Evolutionary conservation across 257 asterid genomes (phyloP), one percentile per base, ranked within the genome.

Genomic region (Plantago elongata): DNA sequence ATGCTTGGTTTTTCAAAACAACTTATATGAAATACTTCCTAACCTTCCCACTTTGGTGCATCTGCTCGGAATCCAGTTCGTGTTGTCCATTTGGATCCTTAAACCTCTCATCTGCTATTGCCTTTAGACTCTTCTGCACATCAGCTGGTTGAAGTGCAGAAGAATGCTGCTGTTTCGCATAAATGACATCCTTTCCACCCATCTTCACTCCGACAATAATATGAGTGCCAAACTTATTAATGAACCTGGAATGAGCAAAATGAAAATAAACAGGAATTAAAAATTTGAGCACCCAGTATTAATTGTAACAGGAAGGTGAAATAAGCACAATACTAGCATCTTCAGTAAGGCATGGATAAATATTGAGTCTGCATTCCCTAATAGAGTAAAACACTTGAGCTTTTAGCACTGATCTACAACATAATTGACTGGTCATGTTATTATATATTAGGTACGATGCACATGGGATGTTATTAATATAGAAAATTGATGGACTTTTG

Each of bases 171-270:
- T 93, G 99, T 72, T 93, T 93, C 84, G 83, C 43, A 74, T 80
- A 89, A 68, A 87, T 78, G 15, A 89, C 97, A 78, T 93, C 99
- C 76, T 87, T 89, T 56, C 97, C 99, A 45, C 99, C 99, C 95
- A 93, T 93, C 89, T 87, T 87, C 48, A 93, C 72, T 64, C 99
- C 99, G 72, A 87, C 99, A 68, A 89, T 80, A 51, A 93, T 68
- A 75, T 93, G 99, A 66, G 99, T 93, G 64, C 99, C 99, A 75
- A 77, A 93, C 78, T 79, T 89, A 69, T 75, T 84, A 66, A 93
- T 89, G 74, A 93, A 93, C 96, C 99, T 93, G 87, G 45, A 63
- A 57, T 54, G 29, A 49, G 12, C 13, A 34, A 2, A 16, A 49
- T 27, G 11, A 55, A 50, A 17, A 64, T 63, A 51, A 66, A 52